Base-by-base conservation (phyloP, 768 basidiomycete genomes). In the Suillus luteus region DNA sequence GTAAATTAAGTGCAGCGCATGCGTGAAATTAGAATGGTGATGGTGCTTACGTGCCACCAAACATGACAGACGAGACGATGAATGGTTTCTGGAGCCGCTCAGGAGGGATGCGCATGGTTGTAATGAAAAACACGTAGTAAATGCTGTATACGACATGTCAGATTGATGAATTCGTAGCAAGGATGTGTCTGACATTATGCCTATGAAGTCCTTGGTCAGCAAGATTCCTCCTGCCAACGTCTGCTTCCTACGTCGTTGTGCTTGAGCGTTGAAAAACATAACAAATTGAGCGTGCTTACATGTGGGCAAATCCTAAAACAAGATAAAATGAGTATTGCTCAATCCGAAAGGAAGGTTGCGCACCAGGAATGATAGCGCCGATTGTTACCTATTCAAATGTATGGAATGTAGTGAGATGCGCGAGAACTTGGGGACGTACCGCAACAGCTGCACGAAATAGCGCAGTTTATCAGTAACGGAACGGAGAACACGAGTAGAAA, bases 121-220 rank as follows among this genome's bases (percentile, higher is more conserved):
- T 5, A 19, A 54, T 1, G 19, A 54, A 54, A 31, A 54, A n/a
- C 2, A 54, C 2, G 11, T 54, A 54, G 31, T 54, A 54, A 12
- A 54, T 54, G 31, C 52, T 54, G 52, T 6, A n/a, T 35, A 35
- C 6, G 6, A 12, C 19, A 54, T 19, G 19, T 54, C 19, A 54
- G 33, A n/a, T 35, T 37, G n/a, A 54, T 54, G 33, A 2, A n/a
- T 2, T n/a, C 1, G 19, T 54, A 11, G 11, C n/a, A 19, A 33
- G 52, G 19, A 12, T 54, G 52, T 54, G n/a, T 54, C 52, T 1
- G 19, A 54, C 52, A 54, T 54, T 12, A 54, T 35, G 52, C 52
- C 52, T 54, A 54, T 54, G 52, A 54, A 35, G 19, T 54, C 52
- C 52, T 54, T 54, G 11, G 52, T 54, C 33, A 54, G 19, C 33